Evolutionary conservation across 352 stramenopile species (phyloP).

Genomic region (Pythium angustatum): DNA sequence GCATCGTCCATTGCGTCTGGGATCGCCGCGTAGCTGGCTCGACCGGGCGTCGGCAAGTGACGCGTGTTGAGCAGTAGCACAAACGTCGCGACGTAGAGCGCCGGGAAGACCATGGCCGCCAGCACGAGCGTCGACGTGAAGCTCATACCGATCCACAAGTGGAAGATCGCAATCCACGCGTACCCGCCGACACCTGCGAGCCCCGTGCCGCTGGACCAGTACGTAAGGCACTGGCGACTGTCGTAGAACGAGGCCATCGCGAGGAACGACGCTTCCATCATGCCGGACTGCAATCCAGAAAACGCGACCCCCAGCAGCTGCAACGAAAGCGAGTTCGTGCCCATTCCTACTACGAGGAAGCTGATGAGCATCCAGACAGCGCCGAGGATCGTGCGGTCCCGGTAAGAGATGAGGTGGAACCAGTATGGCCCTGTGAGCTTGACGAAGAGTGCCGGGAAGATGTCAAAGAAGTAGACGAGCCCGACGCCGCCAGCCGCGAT

Average conservation of each 20-base stretch:
- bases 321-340: conserved; percentile 54
- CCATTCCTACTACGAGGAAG: conserved; percentile 72
- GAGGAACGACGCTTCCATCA: conserved; percentile 91
- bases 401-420: conserved; percentile 93
- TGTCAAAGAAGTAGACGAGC: conserved; percentile 92
- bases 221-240: conserved; percentile 79
- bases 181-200: conserved; percentile 92
- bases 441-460: conserved; percentile 86
- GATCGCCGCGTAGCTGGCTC: conserved; percentile 25
- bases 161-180: conserved; percentile 81
- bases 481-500: conserved; percentile 90
- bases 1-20: conserved; percentile 16
- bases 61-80: conserved; percentile 59
- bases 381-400: conserved; percentile 66
- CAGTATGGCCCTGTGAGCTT: conserved; percentile 93
- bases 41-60: conserved; percentile 47
- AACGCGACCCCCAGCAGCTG: conserved; percentile 91
- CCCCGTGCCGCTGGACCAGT: conserved; percentile 92
- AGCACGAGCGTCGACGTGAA: conserved; percentile 66
- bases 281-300: conserved; percentile 79
- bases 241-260: conserved; percentile 86
- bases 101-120: conserved; percentile 53
- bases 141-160: conserved; percentile 62
- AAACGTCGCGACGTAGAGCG: conserved; percentile 67
- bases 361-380: conserved; percentile 80